Evolutionary conservation across 1,284 basidiomycete genomes (phyloP).

Genomic region (Ustilago trichophora): DNA sequence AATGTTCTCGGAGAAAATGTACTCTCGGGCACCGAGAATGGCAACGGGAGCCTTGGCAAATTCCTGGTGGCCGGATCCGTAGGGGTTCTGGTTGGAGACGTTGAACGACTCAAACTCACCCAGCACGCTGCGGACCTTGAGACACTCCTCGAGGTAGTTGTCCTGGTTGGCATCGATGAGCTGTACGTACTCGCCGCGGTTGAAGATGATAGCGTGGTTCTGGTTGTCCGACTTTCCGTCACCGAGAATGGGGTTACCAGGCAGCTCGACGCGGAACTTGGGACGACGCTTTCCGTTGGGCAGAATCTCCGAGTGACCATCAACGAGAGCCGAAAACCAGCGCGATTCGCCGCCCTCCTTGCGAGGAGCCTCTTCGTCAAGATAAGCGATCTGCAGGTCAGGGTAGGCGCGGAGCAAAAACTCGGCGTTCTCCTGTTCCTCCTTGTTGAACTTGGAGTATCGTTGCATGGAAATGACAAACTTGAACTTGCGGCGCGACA

Average conservation of each 20-base stretch:
- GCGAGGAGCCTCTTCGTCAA: constrained; percentile 89
- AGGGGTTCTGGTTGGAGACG: constrained; percentile 86
- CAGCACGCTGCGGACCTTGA: constrained; percentile 98
- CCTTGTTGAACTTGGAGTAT: constrained; percentile 99
- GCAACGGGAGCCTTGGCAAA: constrained; percentile 90
- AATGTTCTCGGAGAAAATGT: constrained; percentile 99
- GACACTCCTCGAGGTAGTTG: constrained; percentile 98
- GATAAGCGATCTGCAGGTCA: constrained; percentile 96
- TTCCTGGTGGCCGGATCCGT: constrained; percentile 74
- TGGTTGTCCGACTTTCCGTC: constrained; percentile 99
- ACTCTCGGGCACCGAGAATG: constrained; percentile 97
- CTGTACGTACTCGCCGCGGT: constrained; percentile 97
- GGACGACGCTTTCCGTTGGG: constrained; percentile 87
- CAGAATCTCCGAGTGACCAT: constrained; percentile 95
- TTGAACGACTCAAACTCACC: constrained; percentile 96
- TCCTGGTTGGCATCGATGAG: constrained; percentile 99
- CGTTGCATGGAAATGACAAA: constrained; percentile 99
- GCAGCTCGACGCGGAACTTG: constrained; percentile 98
- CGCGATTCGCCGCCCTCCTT: constrained; percentile 95
- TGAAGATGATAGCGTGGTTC: constrained; percentile 99
- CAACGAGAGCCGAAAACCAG: constrained; percentile 94
- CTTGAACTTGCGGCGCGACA: constrained; percentile 98
- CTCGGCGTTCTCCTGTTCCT: constrained; percentile 98
- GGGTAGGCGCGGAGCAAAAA: constrained; percentile 98
- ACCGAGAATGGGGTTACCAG: constrained; percentile 97